Evolutionary conservation across 345 rosid genomes (phyloP), one percentile per base, ranked within the genome.

Genomic region (Arabidopsis suecica): DNA sequence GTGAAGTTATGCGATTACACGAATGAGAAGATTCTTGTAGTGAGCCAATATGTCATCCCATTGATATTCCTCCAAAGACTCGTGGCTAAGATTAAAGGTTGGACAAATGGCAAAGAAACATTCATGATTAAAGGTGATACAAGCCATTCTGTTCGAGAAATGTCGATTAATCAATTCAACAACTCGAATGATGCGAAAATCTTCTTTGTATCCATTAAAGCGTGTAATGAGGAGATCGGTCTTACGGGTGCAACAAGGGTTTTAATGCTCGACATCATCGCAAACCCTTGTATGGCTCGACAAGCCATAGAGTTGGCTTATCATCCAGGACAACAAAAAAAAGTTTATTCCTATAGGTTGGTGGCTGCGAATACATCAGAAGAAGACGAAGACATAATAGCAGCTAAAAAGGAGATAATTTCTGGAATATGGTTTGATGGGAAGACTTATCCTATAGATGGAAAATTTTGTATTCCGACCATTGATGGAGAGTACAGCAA

Each of bases 241-340:
- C 51, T 91, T 76, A 88, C 86, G 9, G 90, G 93, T 13, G 93
- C 89, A 48, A 88, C 93, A 0, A 86, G 93, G 5, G 68, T 91
- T 48, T 65, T 90, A 16, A 86, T 88, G 30, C 73, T 91, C 40
- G 96, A 87, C 63, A 86, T 87, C 22, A 51, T 47, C 38, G 79
- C 84, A 2, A 88, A 87, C 70, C 91, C 93, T 14, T 85, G 91
- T 6, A 88, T 90, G 20, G 85, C 85, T 12, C 89, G 86, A 25
- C 88, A 90, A 80, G 93, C 88, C 8, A 88, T 86, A 47, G 88
- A 88, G 34, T 83, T 90, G 44, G 87, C 90, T 7, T 87, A 84
- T 71, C 84, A 88, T 44, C 86, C 85, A 5, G 93, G 89, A 23
- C 96, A 90, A 53, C 75, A 34, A 37, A 90, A 73, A 54, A 88